Base-by-base conservation (phyloP, 495 filamentous ascomycete genomes). In the Rhypophila decipiens region DNA sequence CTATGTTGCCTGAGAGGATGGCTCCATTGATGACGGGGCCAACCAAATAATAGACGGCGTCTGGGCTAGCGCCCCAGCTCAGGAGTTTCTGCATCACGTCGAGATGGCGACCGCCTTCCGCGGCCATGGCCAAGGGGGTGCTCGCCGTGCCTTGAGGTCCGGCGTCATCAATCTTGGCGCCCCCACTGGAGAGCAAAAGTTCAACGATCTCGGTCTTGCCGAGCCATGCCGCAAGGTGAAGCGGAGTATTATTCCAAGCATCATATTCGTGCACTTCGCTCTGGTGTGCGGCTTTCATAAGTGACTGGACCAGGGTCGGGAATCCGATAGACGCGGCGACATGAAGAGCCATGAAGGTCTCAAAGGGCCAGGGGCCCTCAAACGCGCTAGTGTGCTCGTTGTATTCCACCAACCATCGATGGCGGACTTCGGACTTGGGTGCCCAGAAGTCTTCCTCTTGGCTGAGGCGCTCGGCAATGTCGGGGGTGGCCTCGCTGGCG, bases 121-220 rank as follows among this genome's bases (percentile, higher is more conserved):
- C 58, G 38, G 66, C 66, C 62, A 68, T 66, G 24, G 61, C 57
- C 24, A 69, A 43, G 10, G 66, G 58, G 15, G 65, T 69, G 27
- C 55, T 46, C 11, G 59, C 51, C 7, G 45, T 37, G 33, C 47
- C 49, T 9, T 65, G 57, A 3, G 49, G 37, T 20, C 35, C 63
- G n/a, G n/a, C n/a, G 27, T 63, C 58, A 22, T 69, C 57, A 15
- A 69, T 64, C 3, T 36, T 47, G 1, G 66, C 64, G 15, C 57
- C 60, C n/a, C n/a, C n/a, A 33, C 42, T 51, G 13, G 61, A 46
- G 9, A 69, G 58, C 10, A 69, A 45, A 36, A 59, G 55, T 29
- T 67, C 62, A 18, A 67, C 56, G 19, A 63, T 60, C 17, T 69
- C 57, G 2, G 56, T 47, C 5, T 58, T 53, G 10, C 66, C 66